These are phyloP conservation scores for Penicillium sp. DNA, from an alignment of 2,329 filamentous ascomycete genomes.

Conservation along the genomic window DNA sequence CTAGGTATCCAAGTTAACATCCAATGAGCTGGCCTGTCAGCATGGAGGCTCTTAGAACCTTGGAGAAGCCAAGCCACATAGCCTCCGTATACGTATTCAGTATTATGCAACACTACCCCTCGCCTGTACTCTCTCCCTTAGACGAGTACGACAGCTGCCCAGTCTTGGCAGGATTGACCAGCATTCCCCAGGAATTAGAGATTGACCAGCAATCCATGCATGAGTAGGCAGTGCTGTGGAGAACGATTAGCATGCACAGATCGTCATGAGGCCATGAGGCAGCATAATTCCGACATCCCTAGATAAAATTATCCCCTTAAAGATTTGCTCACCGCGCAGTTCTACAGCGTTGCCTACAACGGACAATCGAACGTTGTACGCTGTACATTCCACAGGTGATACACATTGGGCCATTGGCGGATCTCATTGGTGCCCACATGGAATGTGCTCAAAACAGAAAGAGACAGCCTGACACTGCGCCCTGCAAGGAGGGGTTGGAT, in stretches of 20 bases:
- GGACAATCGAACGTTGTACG: background rate
- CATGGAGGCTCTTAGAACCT: constrained; percentile 1
- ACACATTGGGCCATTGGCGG: background rate
- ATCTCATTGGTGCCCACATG: background rate
- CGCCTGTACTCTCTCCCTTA: background rate
- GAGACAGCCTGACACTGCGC: background rate
- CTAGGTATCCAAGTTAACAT: background rate
- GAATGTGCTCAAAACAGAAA: background rate
- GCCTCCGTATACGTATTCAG: background rate
- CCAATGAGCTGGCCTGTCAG: constrained; percentile 1
- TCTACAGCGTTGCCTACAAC: background rate
- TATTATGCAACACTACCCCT: constrained; percentile 1
- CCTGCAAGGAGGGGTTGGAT: constrained; percentile 2
- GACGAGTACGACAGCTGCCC: background rate
- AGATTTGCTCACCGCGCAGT: background rate
- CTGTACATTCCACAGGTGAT: constrained; percentile 1
- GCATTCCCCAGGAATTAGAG: constrained; percentile 6
- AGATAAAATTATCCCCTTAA: background rate
- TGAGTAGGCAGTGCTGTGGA: background rate
- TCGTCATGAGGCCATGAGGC: constrained; percentile 2
- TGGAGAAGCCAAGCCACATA: constrained; percentile 2
- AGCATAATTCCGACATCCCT: background rate
- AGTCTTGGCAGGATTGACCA: constrained; percentile 3
- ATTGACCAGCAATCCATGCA: background rate
- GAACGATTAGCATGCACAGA: background rate